These are phyloP conservation scores for Leishmania arabica DNA, from an alignment of 208 protist genomes.

Conservation along the genomic window DNA sequence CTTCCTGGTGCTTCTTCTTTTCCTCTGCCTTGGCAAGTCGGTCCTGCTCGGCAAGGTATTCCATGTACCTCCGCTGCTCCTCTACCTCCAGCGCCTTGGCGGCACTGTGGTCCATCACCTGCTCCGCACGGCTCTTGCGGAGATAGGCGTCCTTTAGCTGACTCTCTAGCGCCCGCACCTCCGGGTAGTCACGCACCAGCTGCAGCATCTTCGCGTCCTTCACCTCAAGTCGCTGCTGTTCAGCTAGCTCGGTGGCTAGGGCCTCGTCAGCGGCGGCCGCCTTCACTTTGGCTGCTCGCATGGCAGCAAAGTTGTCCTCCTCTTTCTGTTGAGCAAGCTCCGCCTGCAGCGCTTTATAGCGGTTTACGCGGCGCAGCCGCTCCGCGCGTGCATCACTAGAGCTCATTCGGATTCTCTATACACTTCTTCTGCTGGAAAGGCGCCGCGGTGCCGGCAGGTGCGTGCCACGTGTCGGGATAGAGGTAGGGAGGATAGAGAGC, in stretches of 20 bases:
- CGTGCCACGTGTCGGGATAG: background rate
- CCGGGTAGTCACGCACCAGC: slow-evolving; percentile 72
- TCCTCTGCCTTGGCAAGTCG: slow-evolving; percentile 52
- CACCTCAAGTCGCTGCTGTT: slow-evolving; percentile 72
- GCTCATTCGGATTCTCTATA: slow-evolving; percentile 15
- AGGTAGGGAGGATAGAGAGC: background rate
- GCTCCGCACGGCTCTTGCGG: slow-evolving; percentile 75
- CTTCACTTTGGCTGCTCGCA: slow-evolving; percentile 45
- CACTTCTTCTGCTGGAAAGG: background rate
- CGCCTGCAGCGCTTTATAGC: slow-evolving; percentile 85
- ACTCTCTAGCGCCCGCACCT: slow-evolving; percentile 79
- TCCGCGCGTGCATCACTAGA: slow-evolving; percentile 66
- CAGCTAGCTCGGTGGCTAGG: slow-evolving; percentile 75
- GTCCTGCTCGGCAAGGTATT: slow-evolving; percentile 56
- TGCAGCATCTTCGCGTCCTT: slow-evolving; percentile 91
- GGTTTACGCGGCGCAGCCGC: slow-evolving; percentile 82
- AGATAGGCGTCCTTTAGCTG: slow-evolving; percentile 78
- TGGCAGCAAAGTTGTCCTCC: slow-evolving; percentile 65
- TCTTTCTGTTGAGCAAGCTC: slow-evolving; percentile 79
- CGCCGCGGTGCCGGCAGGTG: background rate
- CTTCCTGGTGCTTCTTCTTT: slow-evolving; percentile 47
- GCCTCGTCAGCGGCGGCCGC: slow-evolving; percentile 68
- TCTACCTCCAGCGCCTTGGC: slow-evolving; percentile 40
- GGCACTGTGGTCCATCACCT: slow-evolving; percentile 60
- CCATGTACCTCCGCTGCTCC: slow-evolving; percentile 72